Base-by-base conservation (phyloP, 768 basidiomycete genomes). In the Xerocomellus chrysenteron region DNA sequence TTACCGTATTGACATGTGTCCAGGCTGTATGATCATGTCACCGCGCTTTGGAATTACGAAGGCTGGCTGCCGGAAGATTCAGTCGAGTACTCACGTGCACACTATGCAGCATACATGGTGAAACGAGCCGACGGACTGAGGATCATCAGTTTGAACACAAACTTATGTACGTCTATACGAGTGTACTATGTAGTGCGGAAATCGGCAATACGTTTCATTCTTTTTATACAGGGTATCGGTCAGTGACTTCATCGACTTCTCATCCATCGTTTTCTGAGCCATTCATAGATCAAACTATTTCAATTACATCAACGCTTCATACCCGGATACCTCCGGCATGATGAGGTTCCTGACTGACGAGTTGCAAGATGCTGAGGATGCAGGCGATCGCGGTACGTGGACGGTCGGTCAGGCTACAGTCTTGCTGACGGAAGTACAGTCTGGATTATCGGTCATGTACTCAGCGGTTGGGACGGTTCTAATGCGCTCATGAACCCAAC, bases 21-120 rank as follows among this genome's bases (percentile, higher is more conserved):
- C 41, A 88, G 88, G 90, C 82, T 91, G 63, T 92, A 92, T 61
- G 82, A 90, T 55, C 88, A 90, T 61, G 75, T 92, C 49, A 80
- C 90, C 21, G 63, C 74, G 0, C 79, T 92, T 4, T 92, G 89
- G 89, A 66, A 84, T 61, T 79, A 87, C 55, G 82, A 91, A 63
- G 66, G 79, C 3, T 92, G 90, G 90, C 72, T 92, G 32, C 80
- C 83, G 9, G 73, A 80, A 48, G 74, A 79, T 13, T 82, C 81
- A 7, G 81, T 83, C 2, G 67, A 76, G 37, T 72, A 79, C 37
- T 90, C 88, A 0, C 80, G 79, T 41, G 74, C 84, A 0, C 88
- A 91, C 68, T 91, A 90, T 62, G 78, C 84, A 9, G 90, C 78
- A 12, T 92, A 87, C 67, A 86, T 84, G 76, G 87, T 89, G 28